Conservation (phyloP, 768 basidiomycete species). For the Lactifluus echinatus region DNA sequence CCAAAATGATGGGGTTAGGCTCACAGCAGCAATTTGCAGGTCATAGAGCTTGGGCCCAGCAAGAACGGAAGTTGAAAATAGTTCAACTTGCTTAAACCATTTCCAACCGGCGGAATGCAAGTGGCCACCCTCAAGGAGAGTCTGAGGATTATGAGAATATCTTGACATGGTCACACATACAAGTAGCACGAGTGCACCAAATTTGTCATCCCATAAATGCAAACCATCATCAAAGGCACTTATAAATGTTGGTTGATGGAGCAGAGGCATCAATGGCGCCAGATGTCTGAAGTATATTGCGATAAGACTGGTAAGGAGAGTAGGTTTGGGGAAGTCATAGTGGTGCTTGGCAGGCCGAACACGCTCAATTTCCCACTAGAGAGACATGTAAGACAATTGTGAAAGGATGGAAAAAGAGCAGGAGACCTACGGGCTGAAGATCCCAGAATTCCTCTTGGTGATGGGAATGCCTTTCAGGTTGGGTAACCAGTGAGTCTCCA, state of each 20-base stretch:
- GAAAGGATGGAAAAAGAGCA: not conserved
- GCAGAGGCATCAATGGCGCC: constrained; percentile 9
- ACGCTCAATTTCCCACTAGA: constrained; percentile 18
- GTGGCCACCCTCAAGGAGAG: constrained; percentile 4
- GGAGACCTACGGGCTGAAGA: constrained; percentile 13
- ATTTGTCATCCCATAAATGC: constrained; percentile 11
- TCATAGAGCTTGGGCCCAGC: constrained; percentile 55
- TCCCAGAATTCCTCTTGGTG: constrained; percentile 15
- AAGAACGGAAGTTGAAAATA: constrained; percentile 47
- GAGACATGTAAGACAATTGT: not conserved
- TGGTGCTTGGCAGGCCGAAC: not conserved
- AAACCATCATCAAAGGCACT: constrained; percentile 3
- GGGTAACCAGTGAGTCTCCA: not conserved
- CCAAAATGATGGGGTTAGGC: constrained; percentile 1
- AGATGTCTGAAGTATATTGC: constrained; percentile 9
- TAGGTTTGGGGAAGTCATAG: constrained; percentile 17
- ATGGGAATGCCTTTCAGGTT: not conserved
- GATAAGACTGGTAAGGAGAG: constrained; percentile 13
- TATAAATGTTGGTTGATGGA: constrained; percentile 18
- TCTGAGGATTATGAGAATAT: constrained; percentile 12
- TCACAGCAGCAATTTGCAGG: constrained; percentile 57
- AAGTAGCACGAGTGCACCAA: constrained; percentile 14
- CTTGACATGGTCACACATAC: constrained; percentile 16
- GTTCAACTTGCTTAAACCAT: constrained; percentile 51
- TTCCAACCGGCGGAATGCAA: constrained; percentile 36